Percentiles rank a stretch among this genome's conserved stretches.
These are phyloP conservation scores for Annona cherimola DNA, from an alignment of 164 flowering plant species.

Conservation along the genomic window DNA sequence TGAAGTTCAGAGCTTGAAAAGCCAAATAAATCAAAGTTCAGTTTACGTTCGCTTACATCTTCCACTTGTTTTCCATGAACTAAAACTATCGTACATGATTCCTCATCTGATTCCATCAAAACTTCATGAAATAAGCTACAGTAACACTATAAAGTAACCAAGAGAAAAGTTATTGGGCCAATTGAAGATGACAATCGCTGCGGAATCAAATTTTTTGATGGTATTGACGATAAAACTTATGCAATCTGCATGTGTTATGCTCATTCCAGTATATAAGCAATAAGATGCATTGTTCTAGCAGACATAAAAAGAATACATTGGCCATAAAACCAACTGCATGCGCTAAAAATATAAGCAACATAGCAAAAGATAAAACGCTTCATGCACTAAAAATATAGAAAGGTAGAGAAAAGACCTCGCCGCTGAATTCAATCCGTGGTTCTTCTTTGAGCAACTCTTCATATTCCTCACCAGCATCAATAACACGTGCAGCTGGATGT, in stretches of 20 bases:
- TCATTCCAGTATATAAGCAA: background rate
- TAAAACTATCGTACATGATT: background rate
- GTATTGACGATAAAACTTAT: background rate
- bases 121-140: background rate
- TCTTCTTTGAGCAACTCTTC: conserved; percentile 89
- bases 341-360: background rate
- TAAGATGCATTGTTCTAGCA: background rate
- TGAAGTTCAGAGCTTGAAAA: too few species aligned
- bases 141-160: background rate
- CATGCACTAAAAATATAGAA: background rate
- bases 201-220: background rate
- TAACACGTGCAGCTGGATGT: conserved; percentile 87
- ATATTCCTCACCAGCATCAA: conserved; percentile 64
- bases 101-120: background rate
- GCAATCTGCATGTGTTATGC: background rate
- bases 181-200: background rate
- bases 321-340: background rate
- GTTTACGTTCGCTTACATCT: background rate
- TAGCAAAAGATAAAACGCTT: background rate
- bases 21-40: too few species aligned
- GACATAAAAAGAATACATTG: background rate
- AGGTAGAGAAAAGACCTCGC: conserved; percentile 56
- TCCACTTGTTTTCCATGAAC: background rate
- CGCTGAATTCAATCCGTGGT: conserved; percentile 85
- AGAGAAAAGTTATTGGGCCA: background rate